Conservation (phyloP, 306 rosid species). For the Purshia tridentata region DNA sequence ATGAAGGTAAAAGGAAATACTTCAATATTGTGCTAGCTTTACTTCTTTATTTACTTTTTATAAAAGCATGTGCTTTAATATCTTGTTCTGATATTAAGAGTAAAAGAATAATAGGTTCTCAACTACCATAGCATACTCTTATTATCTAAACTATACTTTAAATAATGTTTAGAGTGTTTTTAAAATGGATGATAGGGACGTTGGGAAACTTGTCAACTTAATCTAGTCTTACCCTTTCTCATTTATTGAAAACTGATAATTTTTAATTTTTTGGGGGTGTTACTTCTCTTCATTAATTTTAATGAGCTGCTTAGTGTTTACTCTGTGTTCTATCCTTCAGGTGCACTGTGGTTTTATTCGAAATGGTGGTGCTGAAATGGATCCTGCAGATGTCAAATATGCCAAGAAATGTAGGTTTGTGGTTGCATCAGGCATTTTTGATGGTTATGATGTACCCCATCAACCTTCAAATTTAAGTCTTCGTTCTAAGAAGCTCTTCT, state of each 20-base stretch:
- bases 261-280: background rate
- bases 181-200: background rate
- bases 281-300: background rate
- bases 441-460: conserved; percentile 90
- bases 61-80: background rate
- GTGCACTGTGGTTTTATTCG: conserved; percentile 90
- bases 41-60: background rate
- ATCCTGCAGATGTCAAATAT: conserved; percentile 54
- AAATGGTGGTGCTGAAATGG: conserved; percentile 91
- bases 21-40: conserved; percentile 18
- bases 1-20: conserved; percentile 66
- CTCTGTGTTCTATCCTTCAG: conserved; percentile 30
- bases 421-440: conserved; percentile 94
- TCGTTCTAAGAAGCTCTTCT: conserved; percentile 77
- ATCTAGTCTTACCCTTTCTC: background rate
- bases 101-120: background rate
- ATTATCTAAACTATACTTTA: background rate
- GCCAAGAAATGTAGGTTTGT: conserved; percentile 88
- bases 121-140: background rate
- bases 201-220: background rate
- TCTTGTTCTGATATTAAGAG: background rate
- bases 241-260: background rate
- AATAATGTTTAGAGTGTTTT: background rate
- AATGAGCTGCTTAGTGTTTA: conserved; percentile 16
- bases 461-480: conserved; percentile 81